Evolutionary conservation across 371 early-diverging fungal species (phyloP), one percentile per base, ranked within the genome.

Genomic region (Phascolomyces articulosus): DNA sequence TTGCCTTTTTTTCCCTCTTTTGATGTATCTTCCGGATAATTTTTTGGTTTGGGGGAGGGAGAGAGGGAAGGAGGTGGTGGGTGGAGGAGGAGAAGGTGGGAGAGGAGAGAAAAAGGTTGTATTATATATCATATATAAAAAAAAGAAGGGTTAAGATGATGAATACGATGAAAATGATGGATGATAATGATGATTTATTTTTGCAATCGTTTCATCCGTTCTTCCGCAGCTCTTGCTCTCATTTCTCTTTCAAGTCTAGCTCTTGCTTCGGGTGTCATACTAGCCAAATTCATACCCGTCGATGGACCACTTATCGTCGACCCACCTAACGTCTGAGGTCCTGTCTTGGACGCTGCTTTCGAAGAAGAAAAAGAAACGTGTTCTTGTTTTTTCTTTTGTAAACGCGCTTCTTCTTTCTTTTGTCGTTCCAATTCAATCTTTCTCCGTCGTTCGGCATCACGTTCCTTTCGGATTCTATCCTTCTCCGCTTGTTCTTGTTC

Each of bases 181-280:
- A 24, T n/a, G n/a, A 23, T 24, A 18, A 20, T 62, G 20, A 38
- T 57, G 53, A 53, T 59, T 55, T n/a, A n/a, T 10, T 53, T n/a
- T 47, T 66, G 66, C 24, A 60, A 28, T 21, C 64, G 60, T 21
- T 70, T 60, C 65, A 90, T 75, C 64, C 92, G 74, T 28, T 91
- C 87, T 66, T 93, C 93, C 10, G 91, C 91, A 0, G 96, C 96
- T 68, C 86, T 77, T 23, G 93, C 92, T 56, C 95, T 72, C 61
- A 90, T 87, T 66, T 96, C 95, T 34, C 95, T 81, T 64, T 96
- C 96, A 27, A 93, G 66, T n/a, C 90, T 80, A 72, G 84, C 85
- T 27, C 93, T 83, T 55, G 83, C 80, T 65, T 91, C 93, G 0
- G 93, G 91, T n/a, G 93, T 86, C 80, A 94, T 81, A 7, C 75